These are phyloP conservation scores for Populus alba DNA, from an alignment of 345 rosid genomes.

Conservation along the genomic window DNA sequence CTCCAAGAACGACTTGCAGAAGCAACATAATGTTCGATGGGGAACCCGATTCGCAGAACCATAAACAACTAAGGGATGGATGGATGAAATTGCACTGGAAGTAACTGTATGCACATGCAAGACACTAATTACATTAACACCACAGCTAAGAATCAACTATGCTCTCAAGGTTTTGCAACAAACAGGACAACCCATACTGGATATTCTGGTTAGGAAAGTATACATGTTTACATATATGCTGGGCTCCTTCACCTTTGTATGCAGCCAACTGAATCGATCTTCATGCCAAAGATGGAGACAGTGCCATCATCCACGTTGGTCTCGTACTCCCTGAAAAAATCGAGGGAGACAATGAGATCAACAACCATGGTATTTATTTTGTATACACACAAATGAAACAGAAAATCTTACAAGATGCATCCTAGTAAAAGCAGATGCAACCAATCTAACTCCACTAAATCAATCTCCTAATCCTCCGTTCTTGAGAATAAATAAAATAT, in stretches of 20 bases:
- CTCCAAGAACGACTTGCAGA: too few relatives aligned
- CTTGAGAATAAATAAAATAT: neutral
- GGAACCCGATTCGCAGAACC: too few relatives aligned
- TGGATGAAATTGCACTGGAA: conserved; percentile 1
- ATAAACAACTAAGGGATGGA: too few relatives aligned
- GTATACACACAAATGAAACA: neutral
- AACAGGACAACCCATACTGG: neutral
- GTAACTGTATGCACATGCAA: neutral
- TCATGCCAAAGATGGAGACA: conserved; percentile 1
- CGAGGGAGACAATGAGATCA: neutral
- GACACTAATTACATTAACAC: conserved; percentile 16
- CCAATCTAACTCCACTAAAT: neutral
- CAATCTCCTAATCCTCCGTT: neutral
- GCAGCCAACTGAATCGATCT: conserved; percentile 5
- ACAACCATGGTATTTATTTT: neutral
- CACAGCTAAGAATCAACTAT: conserved; percentile 5
- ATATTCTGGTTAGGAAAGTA: neutral
- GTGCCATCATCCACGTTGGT: neutral
- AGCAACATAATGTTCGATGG: too few relatives aligned
- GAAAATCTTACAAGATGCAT: neutral
- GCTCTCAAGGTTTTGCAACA: conserved; percentile 8
- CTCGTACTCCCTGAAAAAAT: conserved; percentile 32
- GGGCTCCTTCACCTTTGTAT: neutral
- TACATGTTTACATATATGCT: conserved; percentile 17
- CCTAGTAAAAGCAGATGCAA: neutral